phyloP scores from a whole-genome alignment of 306 rosid genomes.

The Malus sylvestris region DNA sequence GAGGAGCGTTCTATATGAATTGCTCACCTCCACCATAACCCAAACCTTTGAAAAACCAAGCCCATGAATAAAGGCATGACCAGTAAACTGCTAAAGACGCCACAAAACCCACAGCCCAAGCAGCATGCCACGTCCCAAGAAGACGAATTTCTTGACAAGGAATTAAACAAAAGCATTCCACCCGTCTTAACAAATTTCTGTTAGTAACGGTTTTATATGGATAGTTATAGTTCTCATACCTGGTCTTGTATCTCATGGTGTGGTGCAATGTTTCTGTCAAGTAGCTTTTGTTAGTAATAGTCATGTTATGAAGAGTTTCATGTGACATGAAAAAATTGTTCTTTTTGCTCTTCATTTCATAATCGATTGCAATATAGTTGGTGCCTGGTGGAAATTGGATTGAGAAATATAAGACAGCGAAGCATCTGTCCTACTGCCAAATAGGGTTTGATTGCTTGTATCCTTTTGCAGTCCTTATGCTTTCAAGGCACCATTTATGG shows the following conservation, averaged over 20 bases:
- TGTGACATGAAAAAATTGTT: too few relatives aligned
- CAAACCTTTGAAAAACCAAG: not conserved
- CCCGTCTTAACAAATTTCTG: not conserved
- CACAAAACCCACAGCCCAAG: constrained; percentile 33
- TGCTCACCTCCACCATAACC: not conserved
- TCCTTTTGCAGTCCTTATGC: too few relatives aligned
- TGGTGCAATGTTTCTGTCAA: not conserved
- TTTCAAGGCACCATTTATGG: too few relatives aligned
- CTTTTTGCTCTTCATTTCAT: too few relatives aligned
- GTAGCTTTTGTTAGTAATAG: constrained; percentile 46
- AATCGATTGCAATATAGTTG: too few relatives aligned
- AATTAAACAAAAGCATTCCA: not conserved
- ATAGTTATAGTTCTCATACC: not conserved
- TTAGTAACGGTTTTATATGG: not conserved
- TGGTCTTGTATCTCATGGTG: not conserved
- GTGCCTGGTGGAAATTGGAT: too few relatives aligned
- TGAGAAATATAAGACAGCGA: too few relatives aligned
- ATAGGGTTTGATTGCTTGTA: too few relatives aligned
- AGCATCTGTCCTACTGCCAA: too few relatives aligned
- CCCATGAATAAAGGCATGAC: constrained; percentile 37
- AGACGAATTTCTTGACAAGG: constrained; percentile 82
- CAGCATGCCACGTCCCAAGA: constrained; percentile 45
- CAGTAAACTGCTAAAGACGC: constrained; percentile 51
- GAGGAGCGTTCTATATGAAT: too few relatives aligned
- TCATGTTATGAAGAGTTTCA: not conserved